These are phyloP conservation scores for Scheffersomyces illinoinensis DNA, from an alignment of 1,139 yeast species.

Conservation along the genomic window DNA sequence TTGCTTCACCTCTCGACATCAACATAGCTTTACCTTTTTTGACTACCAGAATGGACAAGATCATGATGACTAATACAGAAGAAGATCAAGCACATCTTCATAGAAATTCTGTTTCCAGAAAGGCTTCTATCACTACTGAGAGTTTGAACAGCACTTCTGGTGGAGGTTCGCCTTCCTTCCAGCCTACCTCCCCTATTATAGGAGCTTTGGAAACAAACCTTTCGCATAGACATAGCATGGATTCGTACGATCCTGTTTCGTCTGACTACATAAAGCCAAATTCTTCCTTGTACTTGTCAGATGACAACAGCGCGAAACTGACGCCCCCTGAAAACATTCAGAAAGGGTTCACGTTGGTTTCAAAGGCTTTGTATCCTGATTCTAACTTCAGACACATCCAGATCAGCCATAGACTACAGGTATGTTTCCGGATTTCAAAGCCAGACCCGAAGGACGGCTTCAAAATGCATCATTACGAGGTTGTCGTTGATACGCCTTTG, in stretches of 20 bases:
- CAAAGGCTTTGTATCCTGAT: constrained; percentile 62
- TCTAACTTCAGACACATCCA: constrained; percentile 68
- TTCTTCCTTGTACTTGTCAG: constrained; percentile 29
- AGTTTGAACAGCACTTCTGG: neutral
- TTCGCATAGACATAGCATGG: constrained; percentile 25
- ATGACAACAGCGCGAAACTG: constrained; percentile 11
- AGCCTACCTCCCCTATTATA: constrained; percentile 39
- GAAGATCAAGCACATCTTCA: constrained; percentile 16
- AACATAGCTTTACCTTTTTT: constrained; percentile 48
- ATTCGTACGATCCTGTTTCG: constrained; percentile 15
- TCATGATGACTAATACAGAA: constrained; percentile 22
- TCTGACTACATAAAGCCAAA: constrained; percentile 30
- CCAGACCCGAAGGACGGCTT: constrained; percentile 55
- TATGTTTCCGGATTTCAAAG: constrained; percentile 76
- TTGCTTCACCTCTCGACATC: constrained; percentile 48
- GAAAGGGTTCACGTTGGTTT: constrained; percentile 36
- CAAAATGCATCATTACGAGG: constrained; percentile 82
- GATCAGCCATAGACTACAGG: constrained; percentile 74
- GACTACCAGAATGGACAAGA: constrained; percentile 42
- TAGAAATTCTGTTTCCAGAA: constrained; percentile 22
- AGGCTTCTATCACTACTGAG: constrained; percentile 10
- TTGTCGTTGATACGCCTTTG: constrained; percentile 85
- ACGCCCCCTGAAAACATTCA: constrained; percentile 28
- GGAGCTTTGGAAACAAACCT: constrained; percentile 46
- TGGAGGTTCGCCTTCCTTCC: constrained; percentile 7